Evolutionary conservation across 164 flowering plant genomes (phyloP), one percentile per base, ranked within the genome.

Genomic region (Vitis riparia): DNA sequence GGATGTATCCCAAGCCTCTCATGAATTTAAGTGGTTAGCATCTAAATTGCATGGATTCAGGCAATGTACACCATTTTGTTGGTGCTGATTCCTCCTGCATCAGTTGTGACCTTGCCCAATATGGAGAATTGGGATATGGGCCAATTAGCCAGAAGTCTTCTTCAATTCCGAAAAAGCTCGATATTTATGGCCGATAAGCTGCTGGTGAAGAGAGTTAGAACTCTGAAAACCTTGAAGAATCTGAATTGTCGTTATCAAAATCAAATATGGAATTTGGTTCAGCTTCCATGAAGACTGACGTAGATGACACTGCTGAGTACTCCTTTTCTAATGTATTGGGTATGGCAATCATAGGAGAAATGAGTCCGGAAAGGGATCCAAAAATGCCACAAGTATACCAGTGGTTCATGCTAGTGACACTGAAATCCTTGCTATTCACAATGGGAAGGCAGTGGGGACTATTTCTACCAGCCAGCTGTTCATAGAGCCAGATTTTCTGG

Each of bases 1-100:
- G 92, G 93, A 96, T 96, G 99, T 90, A 96, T 82, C 98, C 99
- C 56, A 96, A 96, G 74, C 99, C 99, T 75, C 83, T 93, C 17
- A 77, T 96, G 98, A 97, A 91, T 85, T 83, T 96, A 78, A 93
- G 99, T 75, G 99, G 99, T n/a, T 96, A 98, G 99, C 80, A 92
- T 72, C 55, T 96, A 53, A 94, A 97, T 29, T 96, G 99, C 85
- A 96, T 96, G 99, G 95, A 89, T 82, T 96, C 98, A 44, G 97
- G 99, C 37, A 65, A 56, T 44, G 82, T 83, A 90, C 95, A 90
- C 76, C 90, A 91, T 71, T 88, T 93, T 80, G 89, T 87, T 74
- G 98, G 98, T 76, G 97, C 99, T 60, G 98, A 93, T 79, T 62
- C 68, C 32, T 96, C 99, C 0, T 96, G 98, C 82, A 93, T 93